A percentile compares a stretch with the other conserved stretches of the same genome.
These are phyloP conservation scores for Hygrocybe punicea DNA, from an alignment of 768 basidiomycete genomes.

Conservation along the genomic window DNA sequence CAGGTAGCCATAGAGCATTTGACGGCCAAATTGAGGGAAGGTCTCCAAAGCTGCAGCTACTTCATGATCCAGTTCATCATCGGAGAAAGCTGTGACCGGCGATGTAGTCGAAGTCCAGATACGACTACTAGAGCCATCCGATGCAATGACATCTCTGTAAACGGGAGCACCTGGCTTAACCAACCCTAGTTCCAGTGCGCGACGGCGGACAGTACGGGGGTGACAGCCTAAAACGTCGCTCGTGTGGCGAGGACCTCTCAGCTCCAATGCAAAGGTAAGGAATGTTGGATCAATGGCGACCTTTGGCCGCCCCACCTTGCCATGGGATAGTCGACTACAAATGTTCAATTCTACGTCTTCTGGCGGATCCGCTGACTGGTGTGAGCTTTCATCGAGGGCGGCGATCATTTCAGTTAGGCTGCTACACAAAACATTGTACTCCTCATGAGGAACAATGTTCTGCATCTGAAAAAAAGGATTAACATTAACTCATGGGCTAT, in stretches of 20 bases:
- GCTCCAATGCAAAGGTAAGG: conserved; percentile 12
- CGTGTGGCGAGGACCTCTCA: conserved; percentile 14
- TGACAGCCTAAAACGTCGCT: conserved; percentile 11
- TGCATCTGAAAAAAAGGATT: too few species aligned
- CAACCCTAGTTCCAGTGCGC: conserved; percentile 21
- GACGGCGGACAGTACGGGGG: conserved; percentile 13
- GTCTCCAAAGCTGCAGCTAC: conserved; percentile 16
- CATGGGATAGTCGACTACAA: not conserved
- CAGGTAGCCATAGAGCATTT: conserved; percentile 25
- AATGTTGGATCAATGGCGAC: conserved; percentile 21
- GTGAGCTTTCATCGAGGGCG: conserved; percentile 8
- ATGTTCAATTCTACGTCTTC: not conserved
- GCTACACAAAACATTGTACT: conserved; percentile 11
- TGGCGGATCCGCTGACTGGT: conserved; percentile 12
- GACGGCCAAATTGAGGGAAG: conserved; percentile 26
- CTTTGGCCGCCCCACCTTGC: conserved; percentile 19
- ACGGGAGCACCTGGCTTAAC: conserved; percentile 17
- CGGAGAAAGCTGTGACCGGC: conserved; percentile 15
- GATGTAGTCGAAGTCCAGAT: conserved; percentile 7
- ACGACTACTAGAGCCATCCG: conserved; percentile 12
- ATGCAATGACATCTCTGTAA: conserved; percentile 3
- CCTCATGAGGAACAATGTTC: too few species aligned
- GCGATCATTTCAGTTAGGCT: conserved; percentile 13
- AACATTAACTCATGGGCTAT: too few species aligned
- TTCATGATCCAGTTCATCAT: conserved; percentile 21